Conservation (phyloP, 2,329 filamentous ascomycete genomes). For the Aureobasidium melanogenum region DNA sequence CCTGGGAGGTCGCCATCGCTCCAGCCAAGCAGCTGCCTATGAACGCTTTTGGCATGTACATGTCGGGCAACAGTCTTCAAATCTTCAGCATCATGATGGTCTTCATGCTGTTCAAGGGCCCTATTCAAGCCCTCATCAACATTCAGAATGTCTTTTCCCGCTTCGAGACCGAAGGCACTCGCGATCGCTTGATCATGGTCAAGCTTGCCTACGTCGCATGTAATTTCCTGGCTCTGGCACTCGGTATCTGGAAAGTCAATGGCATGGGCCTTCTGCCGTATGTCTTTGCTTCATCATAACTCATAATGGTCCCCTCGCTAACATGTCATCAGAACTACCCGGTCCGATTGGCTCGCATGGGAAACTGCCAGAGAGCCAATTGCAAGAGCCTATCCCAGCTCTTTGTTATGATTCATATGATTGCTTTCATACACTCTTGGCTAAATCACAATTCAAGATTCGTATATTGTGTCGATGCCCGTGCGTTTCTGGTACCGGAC, state of each 20-base stretch:
- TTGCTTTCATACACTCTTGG: background rate
- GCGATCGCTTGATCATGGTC: slow-evolving; percentile 63
- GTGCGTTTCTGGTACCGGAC: background rate
- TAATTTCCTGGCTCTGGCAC: slow-evolving; percentile 71
- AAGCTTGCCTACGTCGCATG: slow-evolving; percentile 83
- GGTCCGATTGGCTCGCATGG: slow-evolving; percentile 97
- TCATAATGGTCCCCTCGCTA: slow-evolving; percentile 14
- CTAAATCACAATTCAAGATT: background rate
- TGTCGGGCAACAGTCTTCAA: slow-evolving; percentile 96
- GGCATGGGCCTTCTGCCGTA: slow-evolving; percentile 90
- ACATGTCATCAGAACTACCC: slow-evolving; percentile 60
- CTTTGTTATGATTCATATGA: background rate
- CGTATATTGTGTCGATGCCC: background rate
- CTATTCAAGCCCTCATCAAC: slow-evolving; percentile 70
- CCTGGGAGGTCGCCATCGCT: slow-evolving; percentile 91
- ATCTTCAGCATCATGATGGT: slow-evolving; percentile 99
- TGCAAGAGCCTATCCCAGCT: slow-evolving; percentile 46
- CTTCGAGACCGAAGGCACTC: slow-evolving; percentile 77
- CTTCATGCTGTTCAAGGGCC: slow-evolving; percentile 97
- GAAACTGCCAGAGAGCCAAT: slow-evolving; percentile 64
- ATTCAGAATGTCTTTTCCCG: slow-evolving; percentile 85
- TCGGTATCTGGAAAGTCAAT: slow-evolving; percentile 96
- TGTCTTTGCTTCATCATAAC: slow-evolving; percentile 30
- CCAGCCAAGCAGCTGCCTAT: slow-evolving; percentile 93
- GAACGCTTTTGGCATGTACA: slow-evolving; percentile 99